These are phyloP conservation scores for Quercus robur DNA, from an alignment of 306 rosid species.

Conservation along the genomic window DNA sequence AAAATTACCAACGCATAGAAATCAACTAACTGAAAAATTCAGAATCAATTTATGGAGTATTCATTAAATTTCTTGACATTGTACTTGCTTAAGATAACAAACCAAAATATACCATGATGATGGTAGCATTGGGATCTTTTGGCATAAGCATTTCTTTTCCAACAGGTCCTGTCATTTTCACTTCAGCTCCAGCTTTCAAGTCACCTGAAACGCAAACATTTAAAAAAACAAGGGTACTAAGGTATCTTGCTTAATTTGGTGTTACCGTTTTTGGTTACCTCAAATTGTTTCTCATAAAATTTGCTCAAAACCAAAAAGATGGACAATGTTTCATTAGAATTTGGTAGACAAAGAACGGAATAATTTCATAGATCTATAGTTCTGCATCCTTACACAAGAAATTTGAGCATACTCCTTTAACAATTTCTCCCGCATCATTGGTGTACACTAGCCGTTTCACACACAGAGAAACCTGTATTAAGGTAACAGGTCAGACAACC, in stretches of 20 bases:
- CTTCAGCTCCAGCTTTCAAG: conserved; percentile 85
- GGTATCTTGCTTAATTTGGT: background rate
- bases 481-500: conserved; percentile 7
- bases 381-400: conserved; percentile 70
- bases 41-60: background rate
- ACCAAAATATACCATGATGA: conserved; percentile 65
- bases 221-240: background rate
- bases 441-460: conserved; percentile 94
- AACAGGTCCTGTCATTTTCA: conserved; percentile 82
- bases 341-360: background rate
- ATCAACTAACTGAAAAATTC: background rate
- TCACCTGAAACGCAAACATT: conserved; percentile 58
- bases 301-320: background rate
- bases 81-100: conserved; percentile 1
- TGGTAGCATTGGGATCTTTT: conserved; percentile 87
- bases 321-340: background rate
- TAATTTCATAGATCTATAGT: conserved; percentile 6
- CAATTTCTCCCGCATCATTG: conserved; percentile 81
- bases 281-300: background rate
- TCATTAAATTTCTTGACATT: background rate
- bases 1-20: conserved; percentile 13
- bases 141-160: conserved; percentile 99
- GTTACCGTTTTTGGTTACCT: background rate
- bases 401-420: conserved; percentile 96
- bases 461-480: conserved; percentile 85